These are phyloP conservation scores for Boletus coffeatus DNA, from an alignment of 1,284 basidiomycete species.

Conservation along the genomic window DNA sequence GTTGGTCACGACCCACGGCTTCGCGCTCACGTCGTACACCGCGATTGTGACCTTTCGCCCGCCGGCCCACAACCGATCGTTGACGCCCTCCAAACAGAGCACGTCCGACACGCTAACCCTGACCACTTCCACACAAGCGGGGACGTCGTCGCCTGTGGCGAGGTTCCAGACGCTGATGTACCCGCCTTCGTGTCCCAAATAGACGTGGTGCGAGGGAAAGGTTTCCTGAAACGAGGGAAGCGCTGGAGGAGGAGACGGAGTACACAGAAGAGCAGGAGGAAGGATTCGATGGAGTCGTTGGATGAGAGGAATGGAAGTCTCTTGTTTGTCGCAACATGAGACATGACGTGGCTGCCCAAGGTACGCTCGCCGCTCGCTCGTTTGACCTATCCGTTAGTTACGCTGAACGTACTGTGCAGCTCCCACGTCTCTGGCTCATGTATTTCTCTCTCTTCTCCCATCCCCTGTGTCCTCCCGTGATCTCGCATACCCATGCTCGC, in stretches of 20 bases:
- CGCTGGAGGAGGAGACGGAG: slow-evolving; percentile 78
- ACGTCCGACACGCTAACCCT: slow-evolving; percentile 81
- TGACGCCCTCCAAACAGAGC: slow-evolving; percentile 74
- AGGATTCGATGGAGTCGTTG: slow-evolving; percentile 82
- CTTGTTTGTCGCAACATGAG: slow-evolving; percentile 75
- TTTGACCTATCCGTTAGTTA: slow-evolving; percentile 3
- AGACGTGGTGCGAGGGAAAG: slow-evolving; percentile 83
- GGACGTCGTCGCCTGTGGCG: slow-evolving; percentile 42
- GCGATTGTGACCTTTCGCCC: slow-evolving; percentile 77
- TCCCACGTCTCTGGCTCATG: slow-evolving; percentile 92
- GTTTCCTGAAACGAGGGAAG: slow-evolving; percentile 83
- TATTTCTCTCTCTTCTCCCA: slow-evolving; percentile 91
- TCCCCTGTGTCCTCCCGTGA: slow-evolving; percentile 75
- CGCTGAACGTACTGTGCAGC: slow-evolving; percentile 39
- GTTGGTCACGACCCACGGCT: slow-evolving; percentile 87
- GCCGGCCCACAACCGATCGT: slow-evolving; percentile 81
- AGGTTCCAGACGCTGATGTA: slow-evolving; percentile 77
- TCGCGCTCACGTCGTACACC: slow-evolving; percentile 69
- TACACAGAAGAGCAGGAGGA: slow-evolving; percentile 79
- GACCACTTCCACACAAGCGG: slow-evolving; percentile 60
- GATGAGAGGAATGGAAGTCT: slow-evolving; percentile 93
- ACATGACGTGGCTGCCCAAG: slow-evolving; percentile 91
- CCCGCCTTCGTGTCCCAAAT: slow-evolving; percentile 93
- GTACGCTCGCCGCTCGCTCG: slow-evolving; percentile 39
- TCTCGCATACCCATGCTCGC: slow-evolving; percentile 88